Evolutionary conservation across 129 eudicot genomes (phyloP), one percentile per base, ranked within the genome.

Genomic region (Silybum marianum): DNA sequence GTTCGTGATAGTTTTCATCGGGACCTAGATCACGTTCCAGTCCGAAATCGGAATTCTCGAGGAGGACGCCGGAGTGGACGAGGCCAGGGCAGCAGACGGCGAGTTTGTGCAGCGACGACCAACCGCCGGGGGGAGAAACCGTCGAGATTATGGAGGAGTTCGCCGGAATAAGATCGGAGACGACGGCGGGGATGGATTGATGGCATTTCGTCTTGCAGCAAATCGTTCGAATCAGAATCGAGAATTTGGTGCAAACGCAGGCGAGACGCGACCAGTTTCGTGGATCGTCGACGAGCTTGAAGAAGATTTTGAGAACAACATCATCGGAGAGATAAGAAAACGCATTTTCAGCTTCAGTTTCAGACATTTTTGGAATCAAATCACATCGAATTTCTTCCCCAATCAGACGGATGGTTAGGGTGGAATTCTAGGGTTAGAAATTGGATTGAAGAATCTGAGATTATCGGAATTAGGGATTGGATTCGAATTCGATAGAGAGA

Each of bases 1-100:
- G 28, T 30, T 68, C 82, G 0, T 22, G 89, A 74, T 76, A 87
- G 65, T 86, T 78, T 34, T 85, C 88, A 39, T 89, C 91, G 6
- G 96, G 92, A 14, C 97, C 98, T 77, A 92, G 86, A 3, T 92
- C 95, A 36, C 96, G 91, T 14, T 88, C 90, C 71, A 94, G 86
- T 18, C 98, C 98, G 72, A 93, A 91, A 85, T 93, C 98, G 5
- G 98, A 93, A 76, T 90, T 89, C 24, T 90, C 98, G 14, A 92
- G 84, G 58, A 86, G 91, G 4, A 92, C 94, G 8, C 97, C 97
- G 70, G 93, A 72, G 78, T 92, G 92, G 75, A 81, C 81, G 70
- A 92, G 90, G 36, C 97, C 94, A 0, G 98, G 98, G 38, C 97
- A 92, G 89, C 92, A 94, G 46, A 94, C 96, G 28, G 97, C 83